phyloP scores from a whole-genome alignment of 1,284 basidiomycete species.

The Ceratobasidium sp. region DNA sequence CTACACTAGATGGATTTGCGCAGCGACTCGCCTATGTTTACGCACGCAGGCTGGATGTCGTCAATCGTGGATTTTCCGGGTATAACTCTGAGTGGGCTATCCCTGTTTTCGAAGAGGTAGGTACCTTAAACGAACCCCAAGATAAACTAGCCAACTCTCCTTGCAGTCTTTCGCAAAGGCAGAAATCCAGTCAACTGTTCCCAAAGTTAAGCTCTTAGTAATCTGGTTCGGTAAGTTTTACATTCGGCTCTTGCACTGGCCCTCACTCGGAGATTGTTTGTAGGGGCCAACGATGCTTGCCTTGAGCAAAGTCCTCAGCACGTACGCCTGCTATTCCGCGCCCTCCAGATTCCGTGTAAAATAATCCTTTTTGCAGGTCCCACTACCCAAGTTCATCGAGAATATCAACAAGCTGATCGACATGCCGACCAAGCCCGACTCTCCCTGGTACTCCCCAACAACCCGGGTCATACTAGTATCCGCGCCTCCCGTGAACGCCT shows the following conservation, averaged over 20 bases:
- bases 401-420: conserved; percentile 77
- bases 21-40: conserved; percentile 76
- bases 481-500: conserved; percentile 83
- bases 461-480: conserved; percentile 86
- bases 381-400: conserved; percentile 72
- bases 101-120: conserved; percentile 80
- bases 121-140: background rate
- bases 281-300: conserved; percentile 82
- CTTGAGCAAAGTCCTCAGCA: conserved; percentile 60
- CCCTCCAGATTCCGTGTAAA: background rate
- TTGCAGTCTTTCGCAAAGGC: conserved; percentile 63
- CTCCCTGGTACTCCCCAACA: conserved; percentile 76
- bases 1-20: conserved; percentile 63
- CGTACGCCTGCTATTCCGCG: conserved; percentile 17
- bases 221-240: conserved; percentile 81
- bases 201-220: conserved; percentile 78
- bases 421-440: conserved; percentile 72
- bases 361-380: conserved; percentile 69
- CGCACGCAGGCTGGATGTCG: conserved; percentile 81
- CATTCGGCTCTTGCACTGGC: background rate
- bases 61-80: conserved; percentile 84
- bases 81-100: conserved; percentile 89
- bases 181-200: conserved; percentile 64
- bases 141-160: background rate
- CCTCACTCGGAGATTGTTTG: conserved; percentile 23